Evolutionary conservation across 2,329 filamentous ascomycete genomes (phyloP).

Genomic region (Monilinia vaccinii-corymbosi): DNA sequence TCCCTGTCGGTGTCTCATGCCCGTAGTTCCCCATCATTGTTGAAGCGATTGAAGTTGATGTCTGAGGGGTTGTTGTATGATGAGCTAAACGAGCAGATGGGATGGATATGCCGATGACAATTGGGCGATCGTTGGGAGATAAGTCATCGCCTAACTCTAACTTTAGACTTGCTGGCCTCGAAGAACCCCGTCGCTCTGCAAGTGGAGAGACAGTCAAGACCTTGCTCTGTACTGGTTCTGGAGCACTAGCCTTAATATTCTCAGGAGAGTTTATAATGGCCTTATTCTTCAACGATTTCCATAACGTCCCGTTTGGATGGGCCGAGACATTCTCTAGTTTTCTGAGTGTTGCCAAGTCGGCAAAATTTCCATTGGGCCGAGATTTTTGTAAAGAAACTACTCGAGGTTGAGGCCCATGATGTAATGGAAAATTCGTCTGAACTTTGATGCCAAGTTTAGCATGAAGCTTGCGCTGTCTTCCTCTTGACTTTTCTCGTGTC

Average conservation of each 20-base stretch:
- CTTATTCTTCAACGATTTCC: conserved; percentile 25
- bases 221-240: neutral
- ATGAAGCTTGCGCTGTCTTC: conserved; percentile 52
- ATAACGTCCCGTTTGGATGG: conserved; percentile 21
- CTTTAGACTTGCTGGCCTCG: conserved; percentile 13
- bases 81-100: conserved; percentile 42
- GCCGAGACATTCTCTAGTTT: conserved; percentile 40
- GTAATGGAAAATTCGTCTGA: conserved; percentile 56
- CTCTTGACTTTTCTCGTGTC: conserved; percentile 43
- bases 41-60: conserved; percentile 22
- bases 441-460: conserved; percentile 55
- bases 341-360: conserved; percentile 48
- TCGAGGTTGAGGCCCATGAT: conserved; percentile 36
- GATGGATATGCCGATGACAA: conserved; percentile 62
- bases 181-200: conserved; percentile 1
- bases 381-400: conserved; percentile 31
- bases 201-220: neutral
- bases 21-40: conserved; percentile 21
- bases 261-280: conserved; percentile 9
- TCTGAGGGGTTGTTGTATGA: conserved; percentile 44
- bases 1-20: conserved; percentile 16
- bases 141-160: conserved; percentile 35
- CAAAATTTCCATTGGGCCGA: conserved; percentile 26
- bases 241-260: neutral
- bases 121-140: conserved; percentile 61